phyloP scores from a whole-genome alignment of 176 grass and related monocot genomes.

The Chloris gayana region DNA sequence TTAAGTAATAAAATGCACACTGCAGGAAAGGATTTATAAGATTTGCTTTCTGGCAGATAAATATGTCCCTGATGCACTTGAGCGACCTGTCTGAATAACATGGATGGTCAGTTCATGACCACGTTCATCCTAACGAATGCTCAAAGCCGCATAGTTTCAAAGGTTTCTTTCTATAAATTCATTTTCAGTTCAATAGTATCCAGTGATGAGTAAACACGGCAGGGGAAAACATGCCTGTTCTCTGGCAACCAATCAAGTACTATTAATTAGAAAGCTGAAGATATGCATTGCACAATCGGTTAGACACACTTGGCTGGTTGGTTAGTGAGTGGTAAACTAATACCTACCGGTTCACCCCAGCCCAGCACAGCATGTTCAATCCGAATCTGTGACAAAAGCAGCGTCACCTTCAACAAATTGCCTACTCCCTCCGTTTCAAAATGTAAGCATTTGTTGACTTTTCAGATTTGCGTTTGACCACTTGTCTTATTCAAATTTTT shows the following conservation, averaged over 20 bases:
- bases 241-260: background rate
- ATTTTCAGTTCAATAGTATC: background rate
- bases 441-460: too few relatives aligned
- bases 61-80: background rate
- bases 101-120: too few relatives aligned
- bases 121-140: background rate
- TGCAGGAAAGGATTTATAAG: constrained; percentile 30
- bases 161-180: background rate
- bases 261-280: background rate
- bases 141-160: background rate
- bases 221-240: background rate
- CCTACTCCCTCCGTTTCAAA: too few relatives aligned
- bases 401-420: background rate
- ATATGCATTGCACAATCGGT: background rate
- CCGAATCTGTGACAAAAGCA: constrained; percentile 16
- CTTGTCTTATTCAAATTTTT: too few relatives aligned
- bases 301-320: background rate
- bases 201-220: background rate
- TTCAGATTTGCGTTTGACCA: too few relatives aligned
- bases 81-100: background rate
- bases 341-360: background rate
- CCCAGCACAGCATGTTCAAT: background rate
- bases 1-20: background rate
- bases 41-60: background rate
- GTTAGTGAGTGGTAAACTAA: background rate